Evolutionary conservation across 2,329 filamentous ascomycete species (phyloP).

Genomic region (Aspergillus sclerotialis): DNA sequence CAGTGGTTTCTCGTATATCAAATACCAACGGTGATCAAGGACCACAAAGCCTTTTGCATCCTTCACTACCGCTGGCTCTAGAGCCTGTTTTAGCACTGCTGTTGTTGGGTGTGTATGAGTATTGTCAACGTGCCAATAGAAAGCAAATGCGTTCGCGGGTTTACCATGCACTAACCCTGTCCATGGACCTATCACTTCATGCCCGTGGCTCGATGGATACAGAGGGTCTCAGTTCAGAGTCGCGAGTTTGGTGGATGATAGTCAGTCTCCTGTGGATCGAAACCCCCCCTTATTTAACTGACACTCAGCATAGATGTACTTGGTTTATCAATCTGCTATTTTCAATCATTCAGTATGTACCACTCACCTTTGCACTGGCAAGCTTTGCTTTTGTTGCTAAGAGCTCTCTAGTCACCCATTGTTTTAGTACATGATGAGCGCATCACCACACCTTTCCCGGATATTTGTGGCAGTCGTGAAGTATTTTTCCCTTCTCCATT

Average conservation of each 20-base stretch:
- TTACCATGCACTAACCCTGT: constrained; percentile 18
- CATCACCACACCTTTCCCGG: constrained; percentile 18
- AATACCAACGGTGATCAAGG: too few relatives aligned
- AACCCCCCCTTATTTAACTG: constrained; percentile 1
- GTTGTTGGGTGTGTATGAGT: constrained; percentile 23
- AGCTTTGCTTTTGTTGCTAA: too few relatives aligned
- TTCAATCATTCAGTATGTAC: constrained; percentile 10
- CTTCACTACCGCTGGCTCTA: constrained; percentile 15
- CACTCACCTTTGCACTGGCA: neutral
- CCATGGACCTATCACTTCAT: constrained; percentile 21
- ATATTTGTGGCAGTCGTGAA: constrained; percentile 11
- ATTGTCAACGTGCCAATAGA: constrained; percentile 23
- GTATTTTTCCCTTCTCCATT: constrained; percentile 4
- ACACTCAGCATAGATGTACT: constrained; percentile 9
- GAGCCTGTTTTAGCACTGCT: constrained; percentile 21
- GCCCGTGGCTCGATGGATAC: constrained; percentile 11
- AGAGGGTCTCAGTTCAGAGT: constrained; percentile 15
- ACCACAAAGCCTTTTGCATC: too few relatives aligned
- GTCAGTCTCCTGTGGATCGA: constrained; percentile 7
- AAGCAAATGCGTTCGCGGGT: constrained; percentile 22
- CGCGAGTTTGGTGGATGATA: constrained; percentile 20
- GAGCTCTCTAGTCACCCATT: constrained; percentile 12
- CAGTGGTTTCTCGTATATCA: neutral
- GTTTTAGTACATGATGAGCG: constrained; percentile 12
- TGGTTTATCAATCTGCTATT: constrained; percentile 14